Percentiles rank a stretch among this genome's conserved stretches.
phyloP scores from a whole-genome alignment of 2,329 filamentous ascomycete species.

The Trichothecium roseum region DNA sequence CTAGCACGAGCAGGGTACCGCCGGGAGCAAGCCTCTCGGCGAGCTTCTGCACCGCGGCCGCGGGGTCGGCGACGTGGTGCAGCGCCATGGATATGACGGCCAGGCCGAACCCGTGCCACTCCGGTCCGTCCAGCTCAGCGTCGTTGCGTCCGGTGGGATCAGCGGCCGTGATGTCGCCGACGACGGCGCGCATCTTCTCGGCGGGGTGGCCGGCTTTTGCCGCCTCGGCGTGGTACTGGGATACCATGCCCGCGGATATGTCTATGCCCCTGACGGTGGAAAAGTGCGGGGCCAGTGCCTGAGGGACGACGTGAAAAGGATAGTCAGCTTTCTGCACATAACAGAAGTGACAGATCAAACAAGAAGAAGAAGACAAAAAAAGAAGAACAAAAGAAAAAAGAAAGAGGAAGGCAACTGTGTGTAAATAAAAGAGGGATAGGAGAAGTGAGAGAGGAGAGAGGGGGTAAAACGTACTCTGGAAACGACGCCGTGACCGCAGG shows the following conservation, averaged over 20 bases:
- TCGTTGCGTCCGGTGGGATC: slow-evolving; percentile 7
- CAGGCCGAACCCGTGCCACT: slow-evolving; percentile 18
- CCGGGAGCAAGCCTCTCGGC: slow-evolving; percentile 15
- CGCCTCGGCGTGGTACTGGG: slow-evolving; percentile 19
- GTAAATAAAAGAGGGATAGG: too few species aligned
- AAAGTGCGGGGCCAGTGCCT: slow-evolving; percentile 21
- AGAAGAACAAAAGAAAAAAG: too few species aligned
- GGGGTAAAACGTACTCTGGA: slow-evolving; percentile 19
- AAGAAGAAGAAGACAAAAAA: too few species aligned
- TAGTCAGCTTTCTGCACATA: slow-evolving; percentile 4
- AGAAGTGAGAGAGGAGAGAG: too few species aligned
- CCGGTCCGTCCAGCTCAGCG: slow-evolving; percentile 9
- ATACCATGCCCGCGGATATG: slow-evolving; percentile 19
- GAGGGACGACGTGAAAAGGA: too few species aligned
- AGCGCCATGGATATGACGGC: slow-evolving; percentile 23
- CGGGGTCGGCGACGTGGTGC: slow-evolving; percentile 21
- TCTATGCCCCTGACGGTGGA: slow-evolving; percentile 21
- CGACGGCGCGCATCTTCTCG: slow-evolving; percentile 17
- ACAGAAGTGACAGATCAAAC: too few species aligned
- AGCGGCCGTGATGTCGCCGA: slow-evolving; percentile 18
- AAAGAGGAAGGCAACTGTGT: too few species aligned
- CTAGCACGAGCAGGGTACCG: slow-evolving; percentile 21
- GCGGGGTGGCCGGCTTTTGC: slow-evolving; percentile 11
- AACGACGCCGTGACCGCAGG: slow-evolving; percentile 17
- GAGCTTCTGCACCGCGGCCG: slow-evolving; percentile 16